Evolutionary conservation across 306 rosid species (phyloP).

Genomic region (Parietaria judaica): DNA sequence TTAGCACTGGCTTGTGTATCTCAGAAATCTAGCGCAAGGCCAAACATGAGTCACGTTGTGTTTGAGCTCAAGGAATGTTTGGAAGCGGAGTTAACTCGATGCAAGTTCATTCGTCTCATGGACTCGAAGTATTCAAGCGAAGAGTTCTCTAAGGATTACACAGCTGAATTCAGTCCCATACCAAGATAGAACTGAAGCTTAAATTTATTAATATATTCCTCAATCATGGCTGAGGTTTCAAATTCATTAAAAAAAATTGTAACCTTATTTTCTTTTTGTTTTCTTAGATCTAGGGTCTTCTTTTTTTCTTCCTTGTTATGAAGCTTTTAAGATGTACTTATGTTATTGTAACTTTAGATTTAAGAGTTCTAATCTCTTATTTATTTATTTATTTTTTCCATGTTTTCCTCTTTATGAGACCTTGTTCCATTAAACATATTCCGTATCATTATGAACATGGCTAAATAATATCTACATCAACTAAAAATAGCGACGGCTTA

Average conservation of each 20-base stretch:
- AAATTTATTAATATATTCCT: too few species aligned
- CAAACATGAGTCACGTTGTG: slow-evolving; percentile 9
- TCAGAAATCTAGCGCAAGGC: slow-evolving; percentile 9
- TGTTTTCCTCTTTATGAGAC: too few species aligned
- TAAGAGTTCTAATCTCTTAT: too few species aligned
- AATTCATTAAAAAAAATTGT: not conserved
- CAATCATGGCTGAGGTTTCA: not conserved
- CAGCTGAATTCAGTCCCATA: not conserved
- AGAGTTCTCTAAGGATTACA: not conserved
- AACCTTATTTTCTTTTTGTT: not conserved
- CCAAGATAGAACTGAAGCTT: not conserved
- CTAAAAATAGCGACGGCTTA: too few species aligned
- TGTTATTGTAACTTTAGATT: too few species aligned
- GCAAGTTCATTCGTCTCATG: not conserved
- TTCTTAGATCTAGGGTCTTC: too few species aligned
- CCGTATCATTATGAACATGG: too few species aligned
- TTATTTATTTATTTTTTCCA: too few species aligned
- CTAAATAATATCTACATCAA: too few species aligned
- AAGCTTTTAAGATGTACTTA: too few species aligned
- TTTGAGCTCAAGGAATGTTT: slow-evolving; percentile 15
- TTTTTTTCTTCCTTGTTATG: too few species aligned
- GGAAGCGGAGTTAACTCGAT: slow-evolving; percentile 14
- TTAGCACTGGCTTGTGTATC: slow-evolving; percentile 14
- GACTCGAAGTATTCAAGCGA: not conserved
- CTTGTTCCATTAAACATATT: too few species aligned